Evolutionary conservation across 2,329 filamentous ascomycete species (phyloP), one percentile per base, ranked within the genome.

Genomic region (Nannizziopsis barbatae): DNA sequence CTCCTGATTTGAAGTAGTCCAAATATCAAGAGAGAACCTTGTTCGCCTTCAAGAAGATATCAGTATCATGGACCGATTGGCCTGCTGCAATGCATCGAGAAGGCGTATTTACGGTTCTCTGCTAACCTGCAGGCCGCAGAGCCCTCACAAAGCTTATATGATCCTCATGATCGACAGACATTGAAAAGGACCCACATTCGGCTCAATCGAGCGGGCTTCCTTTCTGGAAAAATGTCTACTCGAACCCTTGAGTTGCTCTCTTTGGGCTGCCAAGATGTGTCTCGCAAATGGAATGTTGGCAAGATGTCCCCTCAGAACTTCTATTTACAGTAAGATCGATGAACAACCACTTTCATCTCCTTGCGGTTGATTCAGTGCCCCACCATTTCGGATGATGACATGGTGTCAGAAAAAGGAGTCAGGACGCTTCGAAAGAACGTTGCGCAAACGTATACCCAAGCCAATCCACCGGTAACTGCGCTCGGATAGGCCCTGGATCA

Each of bases 131-230:
- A 30, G 32, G 27, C 14, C 30, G 30, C 45, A 47, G 39, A 30
- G 36, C 11, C 12, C 27, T 42, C 42, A 17, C 37, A 47, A 47
- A 36, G 22, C 27, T 32, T 46, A 33, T 47, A 27, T 20, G 38
- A 40, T 35, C 14, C 37, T 38, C 20, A 41, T 12, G 45, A 47
- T 47, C 45, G 45, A 47, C 45, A 17, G 11, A 11, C 30, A 22
- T 8, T 18, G 11, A 40, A 35, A 42, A 37, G 14, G 45, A 47
- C 27, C 30, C 45, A 47, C 31, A 39, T 17, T 15, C 8, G 9
- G 27, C 11, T 27, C n/a, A 12, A 15, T 17, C 17, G 11, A 36
- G 12, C 42, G n/a, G 17, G 9, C 14, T 32, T 8, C 14, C 6
- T 30, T 30, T 38, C 12, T 33, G 36, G 36, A 40, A 46, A 17